These are phyloP conservation scores for Cotoneaster glaucophyllus DNA, from an alignment of 306 rosid species.

Conservation along the genomic window DNA sequence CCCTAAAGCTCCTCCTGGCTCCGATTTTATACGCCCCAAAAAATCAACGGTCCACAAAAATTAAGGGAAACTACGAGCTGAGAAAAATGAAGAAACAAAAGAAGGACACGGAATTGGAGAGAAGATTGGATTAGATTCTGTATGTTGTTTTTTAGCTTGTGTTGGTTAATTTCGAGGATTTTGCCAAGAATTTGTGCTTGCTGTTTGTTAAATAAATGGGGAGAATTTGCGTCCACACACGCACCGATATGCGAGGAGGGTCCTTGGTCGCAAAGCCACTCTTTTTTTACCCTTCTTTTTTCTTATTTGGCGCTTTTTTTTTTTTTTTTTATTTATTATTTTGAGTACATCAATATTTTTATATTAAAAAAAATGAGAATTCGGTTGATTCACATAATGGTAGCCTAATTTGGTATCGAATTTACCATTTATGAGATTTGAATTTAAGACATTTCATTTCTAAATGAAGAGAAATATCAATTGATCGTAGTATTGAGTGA, in stretches of 20 bases:
- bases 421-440: fast-evolving
- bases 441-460: too few species aligned
- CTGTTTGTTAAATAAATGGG: background rate
- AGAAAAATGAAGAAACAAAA: background rate
- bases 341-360: too few species aligned
- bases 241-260: background rate
- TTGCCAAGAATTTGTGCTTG: background rate
- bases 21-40: background rate
- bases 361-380: fast-evolving
- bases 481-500: fast-evolving
- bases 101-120: background rate
- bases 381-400: fast-evolving
- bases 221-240: conserved; percentile 2
- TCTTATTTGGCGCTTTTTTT: background rate
- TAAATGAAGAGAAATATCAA: fast-evolving
- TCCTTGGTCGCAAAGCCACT: background rate
- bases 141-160: background rate
- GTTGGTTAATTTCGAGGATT: background rate
- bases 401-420: too few species aligned
- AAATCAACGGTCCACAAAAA: conserved; percentile 1
- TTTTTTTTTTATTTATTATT: background rate
- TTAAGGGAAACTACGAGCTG: background rate
- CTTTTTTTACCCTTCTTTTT: background rate
- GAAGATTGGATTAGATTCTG: conserved; percentile 9
- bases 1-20: conserved; percentile 6